Evolutionary conservation across 2,329 filamentous ascomycete genomes (phyloP).

Genomic region (Coniochaeta ligniaria): DNA sequence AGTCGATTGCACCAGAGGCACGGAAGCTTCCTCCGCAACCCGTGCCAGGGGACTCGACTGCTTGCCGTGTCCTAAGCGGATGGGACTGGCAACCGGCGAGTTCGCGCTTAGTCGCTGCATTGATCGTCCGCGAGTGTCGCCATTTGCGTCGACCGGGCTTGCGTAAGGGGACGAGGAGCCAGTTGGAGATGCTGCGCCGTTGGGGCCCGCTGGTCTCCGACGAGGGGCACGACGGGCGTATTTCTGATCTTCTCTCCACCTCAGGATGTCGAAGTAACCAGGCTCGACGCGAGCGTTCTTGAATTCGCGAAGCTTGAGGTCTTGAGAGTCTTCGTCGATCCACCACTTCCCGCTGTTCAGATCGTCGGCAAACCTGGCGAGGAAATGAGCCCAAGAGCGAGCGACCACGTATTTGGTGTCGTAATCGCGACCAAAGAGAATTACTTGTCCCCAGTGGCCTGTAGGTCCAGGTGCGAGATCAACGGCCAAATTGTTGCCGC

Average conservation of each 20-base stretch:
- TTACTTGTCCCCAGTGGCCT: slow-evolving; percentile 93
- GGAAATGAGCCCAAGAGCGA: slow-evolving; percentile 81
- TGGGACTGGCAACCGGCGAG: slow-evolving; percentile 57
- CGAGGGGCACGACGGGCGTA: slow-evolving; percentile 60
- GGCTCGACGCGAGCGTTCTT: slow-evolving; percentile 85
- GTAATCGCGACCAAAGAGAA: slow-evolving; percentile 94
- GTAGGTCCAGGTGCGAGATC: slow-evolving; percentile 85
- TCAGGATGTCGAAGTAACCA: slow-evolving; percentile 85
- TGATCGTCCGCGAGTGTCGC: slow-evolving; percentile 61
- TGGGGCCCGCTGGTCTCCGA: slow-evolving; percentile 39
- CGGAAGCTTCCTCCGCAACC: slow-evolving; percentile 58
- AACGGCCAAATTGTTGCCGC: slow-evolving; percentile 92
- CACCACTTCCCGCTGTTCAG: slow-evolving; percentile 83
- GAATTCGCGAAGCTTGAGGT: slow-evolving; percentile 90
- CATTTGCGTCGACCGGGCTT: slow-evolving; percentile 52
- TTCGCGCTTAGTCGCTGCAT: slow-evolving; percentile 62
- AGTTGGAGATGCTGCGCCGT: slow-evolving; percentile 35
- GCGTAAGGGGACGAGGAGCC: slow-evolving; percentile 51
- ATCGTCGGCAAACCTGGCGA: slow-evolving; percentile 85
- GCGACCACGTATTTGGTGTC: slow-evolving; percentile 97
- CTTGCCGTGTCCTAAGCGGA: slow-evolving; percentile 57
- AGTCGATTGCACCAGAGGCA: slow-evolving; percentile 7
- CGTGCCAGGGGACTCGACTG: slow-evolving; percentile 61
- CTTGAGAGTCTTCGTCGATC: slow-evolving; percentile 85
- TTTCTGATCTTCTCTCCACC: slow-evolving; percentile 95